Percentiles rank a stretch among this genome's conserved stretches.
These are phyloP conservation scores for Silene coronaria DNA, from an alignment of 179 eudicot species.

Conservation along the genomic window DNA sequence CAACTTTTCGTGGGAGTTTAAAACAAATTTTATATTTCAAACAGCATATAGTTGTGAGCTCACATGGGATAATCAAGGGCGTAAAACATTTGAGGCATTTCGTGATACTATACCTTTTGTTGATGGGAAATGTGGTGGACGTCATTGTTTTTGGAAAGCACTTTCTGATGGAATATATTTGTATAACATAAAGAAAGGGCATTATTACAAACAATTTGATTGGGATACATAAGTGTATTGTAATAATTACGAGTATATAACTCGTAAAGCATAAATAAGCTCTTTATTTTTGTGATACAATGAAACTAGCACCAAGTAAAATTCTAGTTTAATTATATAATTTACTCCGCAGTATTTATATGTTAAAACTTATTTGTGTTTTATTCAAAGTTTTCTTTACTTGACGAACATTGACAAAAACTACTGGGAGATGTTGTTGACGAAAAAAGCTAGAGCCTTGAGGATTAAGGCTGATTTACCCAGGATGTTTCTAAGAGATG, in stretches of 20 bases:
- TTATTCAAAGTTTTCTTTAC: too few species aligned
- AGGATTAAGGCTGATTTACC: too few species aligned
- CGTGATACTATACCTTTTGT: conserved; percentile 6
- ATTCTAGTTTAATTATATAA: too few species aligned
- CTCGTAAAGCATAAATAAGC: neutral
- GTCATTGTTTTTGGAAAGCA: conserved; percentile 16
- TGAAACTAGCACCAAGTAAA: too few species aligned
- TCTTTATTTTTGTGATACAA: too few species aligned
- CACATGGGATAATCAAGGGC: neutral
- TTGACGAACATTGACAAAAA: too few species aligned
- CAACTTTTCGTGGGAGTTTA: neutral
- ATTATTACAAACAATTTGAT: neutral
- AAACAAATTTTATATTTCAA: neutral
- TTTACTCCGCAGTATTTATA: too few species aligned
- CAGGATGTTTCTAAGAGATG: too few species aligned
- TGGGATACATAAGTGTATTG: conserved; percentile 17
- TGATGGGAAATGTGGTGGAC: conserved; percentile 15
- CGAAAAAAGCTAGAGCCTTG: too few species aligned
- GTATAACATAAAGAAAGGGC: neutral
- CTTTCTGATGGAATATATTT: conserved; percentile 7
- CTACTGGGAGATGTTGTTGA: too few species aligned
- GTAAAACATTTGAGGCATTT: conserved; percentile 12
- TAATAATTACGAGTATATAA: neutral
- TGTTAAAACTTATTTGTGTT: too few species aligned
- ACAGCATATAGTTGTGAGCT: conserved; percentile 2